Base-by-base conservation (phyloP, 352 stramenopile species). In the Discostella stelligera region DNA sequence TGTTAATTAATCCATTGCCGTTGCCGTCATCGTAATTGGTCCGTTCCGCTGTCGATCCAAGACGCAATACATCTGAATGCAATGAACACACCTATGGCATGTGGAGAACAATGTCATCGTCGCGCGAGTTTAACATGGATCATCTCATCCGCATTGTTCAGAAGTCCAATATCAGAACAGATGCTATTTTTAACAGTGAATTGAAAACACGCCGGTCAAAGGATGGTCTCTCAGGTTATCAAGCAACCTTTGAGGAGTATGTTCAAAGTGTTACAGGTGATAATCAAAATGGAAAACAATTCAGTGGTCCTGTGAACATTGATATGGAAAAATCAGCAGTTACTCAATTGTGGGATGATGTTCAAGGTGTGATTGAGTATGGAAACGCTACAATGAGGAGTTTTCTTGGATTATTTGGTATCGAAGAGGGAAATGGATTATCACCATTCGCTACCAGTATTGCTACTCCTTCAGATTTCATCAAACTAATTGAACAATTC, bases 41-140 rank as follows among this genome's bases (percentile, higher is more conserved):
- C n/a, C n/a, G n/a, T n/a, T n/a, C n/a, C n/a, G n/a, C n/a, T n/a
- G n/a, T n/a, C n/a, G n/a, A 67, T 13, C 66, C 56, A 48, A 0
- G 20, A 18, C 9, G 55, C 11, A 39, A 25, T 4, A 74, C 55
- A 20, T 74, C 55, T 4, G 55, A 74, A 54, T 59, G 46, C 27
- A 74, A 74, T 63, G 66, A 74, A 23, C 66, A 74, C 41, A 74
- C 37, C 18, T 74, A 74, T 25, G 44, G 66, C 0, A 56, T 67
- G 7, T 67, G 41, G 23, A 54, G 66, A 21, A 53, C 16, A 13
- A 60, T 74, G 55, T 48, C 32, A 32, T 32, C 27, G 2, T 32
- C 27, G 27, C n/a, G 66, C 8, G 66, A 74, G 44, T 74, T 74
- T 25, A 74, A 66, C 23, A 49, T 74, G n/a, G 66, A 74, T 0